These are phyloP conservation scores for Sphagnum contortum DNA, from an alignment of 225 moss, liverwort and hornwort genomes.

Conservation along the genomic window DNA sequence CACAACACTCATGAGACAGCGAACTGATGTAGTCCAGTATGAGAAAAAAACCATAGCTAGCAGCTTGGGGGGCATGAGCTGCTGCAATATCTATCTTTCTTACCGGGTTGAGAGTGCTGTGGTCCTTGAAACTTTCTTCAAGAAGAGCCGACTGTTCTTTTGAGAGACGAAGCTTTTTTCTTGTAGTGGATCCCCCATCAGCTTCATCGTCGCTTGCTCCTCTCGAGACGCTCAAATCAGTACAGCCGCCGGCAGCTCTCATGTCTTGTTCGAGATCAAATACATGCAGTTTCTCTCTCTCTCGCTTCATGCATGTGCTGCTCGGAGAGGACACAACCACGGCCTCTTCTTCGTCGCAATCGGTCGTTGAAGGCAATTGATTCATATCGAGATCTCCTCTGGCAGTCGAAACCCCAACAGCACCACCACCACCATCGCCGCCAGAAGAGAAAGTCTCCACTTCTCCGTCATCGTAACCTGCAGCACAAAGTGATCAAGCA, in stretches of 20 bases:
- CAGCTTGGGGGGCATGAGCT: neutral
- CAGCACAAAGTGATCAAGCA: slow-evolving; percentile 5
- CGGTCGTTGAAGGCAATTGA: slow-evolving; percentile 84
- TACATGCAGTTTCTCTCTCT: slow-evolving; percentile 63
- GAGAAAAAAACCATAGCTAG: neutral
- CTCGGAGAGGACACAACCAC: slow-evolving; percentile 69
- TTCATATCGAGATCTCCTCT: slow-evolving; percentile 87
- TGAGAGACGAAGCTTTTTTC: slow-evolving; percentile 89
- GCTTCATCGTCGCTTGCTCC: slow-evolving; percentile 91
- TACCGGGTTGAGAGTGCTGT: slow-evolving; percentile 89
- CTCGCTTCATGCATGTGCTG: slow-evolving; percentile 71
- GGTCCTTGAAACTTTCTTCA: slow-evolving; percentile 96
- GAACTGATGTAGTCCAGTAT: neutral
- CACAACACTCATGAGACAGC: neutral
- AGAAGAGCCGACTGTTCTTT: slow-evolving; percentile 91
- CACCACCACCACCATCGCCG: slow-evolving; percentile 22
- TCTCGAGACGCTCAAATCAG: slow-evolving; percentile 67
- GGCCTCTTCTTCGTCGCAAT: slow-evolving; percentile 41
- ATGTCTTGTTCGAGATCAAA: slow-evolving; percentile 77
- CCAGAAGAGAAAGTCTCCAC: slow-evolving; percentile 74
- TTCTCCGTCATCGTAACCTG: slow-evolving; percentile 75
- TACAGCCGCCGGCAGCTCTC: slow-evolving; percentile 12
- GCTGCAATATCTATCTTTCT: neutral
- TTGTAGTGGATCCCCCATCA: slow-evolving; percentile 81
- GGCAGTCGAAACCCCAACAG: slow-evolving; percentile 9